These are phyloP conservation scores for Beauveria brongniartii DNA, from an alignment of 2,329 filamentous ascomycete genomes.

Conservation along the genomic window DNA sequence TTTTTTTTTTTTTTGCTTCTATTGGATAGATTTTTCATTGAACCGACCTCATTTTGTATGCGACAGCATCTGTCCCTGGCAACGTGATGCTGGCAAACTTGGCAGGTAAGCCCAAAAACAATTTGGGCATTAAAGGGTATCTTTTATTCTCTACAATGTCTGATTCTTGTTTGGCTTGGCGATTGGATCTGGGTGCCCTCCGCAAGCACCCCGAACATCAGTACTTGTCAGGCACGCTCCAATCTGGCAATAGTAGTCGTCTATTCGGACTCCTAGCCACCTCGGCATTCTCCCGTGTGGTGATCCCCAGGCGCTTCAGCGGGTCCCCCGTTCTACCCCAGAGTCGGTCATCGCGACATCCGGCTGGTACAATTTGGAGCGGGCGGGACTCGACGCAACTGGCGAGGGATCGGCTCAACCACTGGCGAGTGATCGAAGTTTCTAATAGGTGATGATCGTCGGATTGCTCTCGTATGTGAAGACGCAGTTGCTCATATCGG, in stretches of 20 bases:
- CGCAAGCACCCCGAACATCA: slow-evolving; percentile 27
- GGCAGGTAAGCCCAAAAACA: not conserved
- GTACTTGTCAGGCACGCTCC: slow-evolving; percentile 20
- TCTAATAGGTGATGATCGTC: not conserved
- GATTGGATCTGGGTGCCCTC: slow-evolving; percentile 19
- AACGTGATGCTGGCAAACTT: slow-evolving; percentile 15
- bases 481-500: slow-evolving; percentile 24
- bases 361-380: not conserved
- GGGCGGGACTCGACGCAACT: not conserved
- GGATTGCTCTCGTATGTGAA: slow-evolving; percentile 33
- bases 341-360: not conserved
- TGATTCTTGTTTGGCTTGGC: slow-evolving; percentile 12
- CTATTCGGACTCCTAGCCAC: not conserved
- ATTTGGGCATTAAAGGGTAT: slow-evolving; percentile 7
- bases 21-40: slow-evolving; percentile 20
- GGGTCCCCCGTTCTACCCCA: not conserved
- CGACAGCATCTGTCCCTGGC: slow-evolving; percentile 18
- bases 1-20: slow-evolving; percentile 23
- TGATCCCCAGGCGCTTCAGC: not conserved
- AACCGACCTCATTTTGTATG: slow-evolving; percentile 20
- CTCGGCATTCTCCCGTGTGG: not conserved
- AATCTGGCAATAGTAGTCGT: slow-evolving; percentile 18
- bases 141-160: slow-evolving; percentile 14
- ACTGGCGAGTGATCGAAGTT: not conserved
- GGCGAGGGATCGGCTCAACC: not conserved